Evolutionary conservation across 495 filamentous ascomycete species (phyloP).

Genomic region (Filosporella fistucella): DNA sequence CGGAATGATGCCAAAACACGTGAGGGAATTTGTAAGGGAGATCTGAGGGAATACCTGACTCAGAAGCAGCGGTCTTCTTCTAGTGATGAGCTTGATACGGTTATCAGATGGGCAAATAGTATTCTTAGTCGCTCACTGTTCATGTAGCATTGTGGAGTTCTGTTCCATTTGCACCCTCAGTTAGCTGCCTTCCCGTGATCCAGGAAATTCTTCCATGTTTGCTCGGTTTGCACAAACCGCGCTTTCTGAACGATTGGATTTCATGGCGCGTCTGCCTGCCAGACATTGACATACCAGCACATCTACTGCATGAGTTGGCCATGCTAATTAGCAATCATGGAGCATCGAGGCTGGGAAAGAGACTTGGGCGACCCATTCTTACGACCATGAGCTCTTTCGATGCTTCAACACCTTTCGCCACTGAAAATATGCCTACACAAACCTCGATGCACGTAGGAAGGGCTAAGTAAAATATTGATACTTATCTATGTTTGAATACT

Average conservation of each 20-base stretch:
- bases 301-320: too few relatives aligned
- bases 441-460: not conserved
- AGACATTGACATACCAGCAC: too few relatives aligned
- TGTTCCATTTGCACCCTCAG: not conserved
- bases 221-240: conserved; percentile 13
- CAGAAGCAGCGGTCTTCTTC: too few relatives aligned
- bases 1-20: too few relatives aligned
- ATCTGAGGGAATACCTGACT: too few relatives aligned
- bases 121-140: too few relatives aligned
- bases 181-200: too few relatives aligned
- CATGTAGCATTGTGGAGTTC: not conserved
- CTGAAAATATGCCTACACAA: conserved; percentile 8
- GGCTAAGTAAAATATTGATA: conserved; percentile 10
- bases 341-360: conserved; percentile 22
- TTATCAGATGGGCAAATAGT: too few relatives aligned
- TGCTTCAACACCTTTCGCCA: not conserved
- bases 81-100: too few relatives aligned
- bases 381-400: conserved; percentile 11
- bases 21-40: too few relatives aligned
- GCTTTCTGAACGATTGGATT: conserved; percentile 7
- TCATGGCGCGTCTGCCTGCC: conserved; percentile 19
- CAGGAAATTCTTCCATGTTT: too few relatives aligned
- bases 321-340: conserved; percentile 24
- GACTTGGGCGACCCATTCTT: conserved; percentile 16
- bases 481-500: not conserved